phyloP scores from a whole-genome alignment of 2,329 filamentous ascomycete genomes.

The Colletotrichum gloeosporioides region DNA sequence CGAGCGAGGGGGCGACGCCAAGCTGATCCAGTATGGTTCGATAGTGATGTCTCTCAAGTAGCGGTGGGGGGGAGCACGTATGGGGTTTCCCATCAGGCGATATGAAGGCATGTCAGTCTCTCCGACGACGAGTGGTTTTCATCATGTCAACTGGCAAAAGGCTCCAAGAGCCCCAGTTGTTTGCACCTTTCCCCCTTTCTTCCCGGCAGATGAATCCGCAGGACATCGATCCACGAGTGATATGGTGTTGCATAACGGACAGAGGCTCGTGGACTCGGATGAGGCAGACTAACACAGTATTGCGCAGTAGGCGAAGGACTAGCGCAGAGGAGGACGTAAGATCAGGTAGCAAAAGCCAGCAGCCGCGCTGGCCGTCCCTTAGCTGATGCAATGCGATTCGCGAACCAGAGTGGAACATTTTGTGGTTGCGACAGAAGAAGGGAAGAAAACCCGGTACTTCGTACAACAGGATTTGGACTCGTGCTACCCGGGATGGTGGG shows the following conservation, averaged over 20 bases:
- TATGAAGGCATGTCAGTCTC: not conserved
- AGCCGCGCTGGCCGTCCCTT: not conserved
- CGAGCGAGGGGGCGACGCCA: not conserved
- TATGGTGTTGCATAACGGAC: not conserved
- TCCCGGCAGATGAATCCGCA: not conserved
- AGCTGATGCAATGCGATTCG: slow-evolving; percentile 1
- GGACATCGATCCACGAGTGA: not conserved
- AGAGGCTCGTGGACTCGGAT: not conserved
- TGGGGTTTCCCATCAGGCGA: not conserved
- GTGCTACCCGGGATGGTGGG: not conserved
- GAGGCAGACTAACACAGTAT: not conserved
- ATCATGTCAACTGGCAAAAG: not conserved
- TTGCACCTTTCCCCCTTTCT: not conserved
- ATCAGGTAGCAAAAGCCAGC: not conserved
- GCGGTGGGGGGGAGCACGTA: slow-evolving; percentile 11
- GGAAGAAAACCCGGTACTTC: not conserved
- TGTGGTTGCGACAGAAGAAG: not conserved
- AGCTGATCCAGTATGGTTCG: not conserved
- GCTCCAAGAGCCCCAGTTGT: not conserved
- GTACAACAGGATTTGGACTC: not conserved
- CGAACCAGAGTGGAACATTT: not conserved
- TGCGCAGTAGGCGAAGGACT: not conserved
- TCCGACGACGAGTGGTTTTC: not conserved
- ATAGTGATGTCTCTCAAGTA: slow-evolving; percentile 4
- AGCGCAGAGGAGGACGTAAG: not conserved